Evolutionary conservation across 2,329 filamentous ascomycete genomes (phyloP), one percentile per base, ranked within the genome.

Genomic region (Trichophyton mentagrophytes): DNA sequence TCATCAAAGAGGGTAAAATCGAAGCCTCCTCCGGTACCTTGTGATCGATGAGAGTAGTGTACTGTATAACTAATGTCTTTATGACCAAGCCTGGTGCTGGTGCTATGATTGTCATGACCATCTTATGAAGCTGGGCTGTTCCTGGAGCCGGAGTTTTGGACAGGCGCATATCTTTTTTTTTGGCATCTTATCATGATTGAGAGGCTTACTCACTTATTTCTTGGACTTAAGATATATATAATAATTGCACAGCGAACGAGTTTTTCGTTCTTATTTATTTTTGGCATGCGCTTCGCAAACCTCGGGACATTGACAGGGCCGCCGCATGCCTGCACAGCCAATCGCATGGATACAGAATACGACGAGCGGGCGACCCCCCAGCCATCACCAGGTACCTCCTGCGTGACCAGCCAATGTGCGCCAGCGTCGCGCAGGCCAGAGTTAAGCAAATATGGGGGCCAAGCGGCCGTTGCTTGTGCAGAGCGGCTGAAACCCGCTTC

Each of bases 401-500:
- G 51, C 25, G 51, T 55, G 51, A 36, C 51, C 51, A 20, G 30
- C 51, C 51, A 55, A 55, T 55, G 30, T 36, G 51, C 13, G 6
- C 27, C 25, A 33, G 11, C 51, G 15, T 25, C 13, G 40, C 15
- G 51, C 47, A 5, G 13, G 3, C 33, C 25, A 55, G 20, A 25
- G 51, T 55, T 55, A 55, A 36, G 51, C 25, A 55, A 36, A 55
- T 55, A 55, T 55, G 51, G 30, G 30, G 30, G 51, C 30, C 51
- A 55, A 55, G 51, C 51, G 8, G 13, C 30, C 9, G 51, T 55
- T 55, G 51, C 51, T 55, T 55, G 17, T n/a, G 51, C 51, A 55
- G n/a, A 55, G 49, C 49, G 51, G 51, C 51, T 55, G 51, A 55
- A 55, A 55, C 13, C 51, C 51, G 25, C 46, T 51, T 51, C 13